Conservation (phyloP, 768 basidiomycete species). For the Kwoniella sp. region DNA sequence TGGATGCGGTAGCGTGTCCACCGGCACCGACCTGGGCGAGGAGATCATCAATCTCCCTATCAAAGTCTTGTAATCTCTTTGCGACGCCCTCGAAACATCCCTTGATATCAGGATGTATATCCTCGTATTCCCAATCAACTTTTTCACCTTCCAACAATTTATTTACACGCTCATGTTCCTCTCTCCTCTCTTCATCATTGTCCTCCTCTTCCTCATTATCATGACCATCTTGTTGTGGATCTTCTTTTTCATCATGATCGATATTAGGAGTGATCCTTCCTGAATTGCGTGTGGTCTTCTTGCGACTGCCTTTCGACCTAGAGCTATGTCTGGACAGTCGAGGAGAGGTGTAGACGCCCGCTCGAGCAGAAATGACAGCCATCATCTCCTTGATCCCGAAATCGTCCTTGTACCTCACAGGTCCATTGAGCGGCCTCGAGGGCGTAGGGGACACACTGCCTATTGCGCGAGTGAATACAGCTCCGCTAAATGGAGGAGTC, state of each 20-base stretch:
- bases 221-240: too few relatives aligned
- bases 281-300: too few relatives aligned
- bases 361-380: conserved; percentile 71
- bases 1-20: too few relatives aligned
- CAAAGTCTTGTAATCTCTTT: conserved; percentile 43
- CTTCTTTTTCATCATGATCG: too few relatives aligned
- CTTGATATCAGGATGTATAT: conserved; percentile 41
- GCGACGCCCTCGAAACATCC: conserved; percentile 36
- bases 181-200: conserved; percentile 11
- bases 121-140: conserved; percentile 24
- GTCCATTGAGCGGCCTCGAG: conserved; percentile 11
- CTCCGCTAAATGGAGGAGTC: conserved; percentile 38
- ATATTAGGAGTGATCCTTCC: neutral
- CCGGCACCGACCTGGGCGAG: conserved; percentile 29
- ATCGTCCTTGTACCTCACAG: conserved; percentile 62
- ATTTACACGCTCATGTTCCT: conserved; percentile 37
- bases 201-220: conserved; percentile 1
- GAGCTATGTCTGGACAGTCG: neutral
- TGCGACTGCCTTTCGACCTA: neutral
- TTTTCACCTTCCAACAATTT: conserved; percentile 40
- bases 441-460: conserved; percentile 60
- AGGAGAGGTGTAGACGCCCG: conserved; percentile 28
- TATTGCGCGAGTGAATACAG: conserved; percentile 56
- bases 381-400: conserved; percentile 86
- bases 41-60: conserved; percentile 52